Percentiles rank a stretch among this genome's conserved stretches.
phyloP scores from a whole-genome alignment of 1,284 basidiomycete genomes.

The Trichosporon faecale region DNA sequence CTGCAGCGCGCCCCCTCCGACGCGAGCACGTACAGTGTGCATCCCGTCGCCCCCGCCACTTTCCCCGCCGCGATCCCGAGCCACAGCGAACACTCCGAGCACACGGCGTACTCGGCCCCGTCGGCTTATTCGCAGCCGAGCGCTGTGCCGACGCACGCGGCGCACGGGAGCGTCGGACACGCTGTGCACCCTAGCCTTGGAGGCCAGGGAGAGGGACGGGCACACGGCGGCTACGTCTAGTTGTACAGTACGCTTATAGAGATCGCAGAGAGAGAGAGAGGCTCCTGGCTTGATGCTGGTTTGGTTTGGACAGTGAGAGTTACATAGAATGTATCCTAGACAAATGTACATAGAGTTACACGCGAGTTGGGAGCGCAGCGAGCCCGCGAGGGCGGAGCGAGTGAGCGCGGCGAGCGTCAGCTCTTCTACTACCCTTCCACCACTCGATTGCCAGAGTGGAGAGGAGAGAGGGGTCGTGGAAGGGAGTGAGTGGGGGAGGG shows the following conservation, averaged over 20 bases:
- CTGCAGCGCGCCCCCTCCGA: slow-evolving; percentile 16
- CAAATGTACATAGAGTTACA: not conserved
- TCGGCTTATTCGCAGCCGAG: not conserved
- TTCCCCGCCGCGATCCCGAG: slow-evolving; percentile 15
- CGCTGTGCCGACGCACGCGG: not conserved
- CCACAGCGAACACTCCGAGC: not conserved
- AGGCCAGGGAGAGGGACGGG: no score
- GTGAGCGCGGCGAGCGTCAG: no score
- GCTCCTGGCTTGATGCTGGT: not conserved
- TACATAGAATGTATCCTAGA: not conserved
- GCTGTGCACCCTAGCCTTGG: no score
- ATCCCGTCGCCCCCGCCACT: not conserved
- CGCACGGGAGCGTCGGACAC: no score
- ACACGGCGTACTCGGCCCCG: not conserved
- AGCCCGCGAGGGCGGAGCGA: no score
- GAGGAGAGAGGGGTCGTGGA: no score
- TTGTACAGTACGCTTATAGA: not conserved
- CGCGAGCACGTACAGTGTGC: slow-evolving; percentile 13
- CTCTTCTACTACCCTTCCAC: no score
- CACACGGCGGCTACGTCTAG: not conserved
- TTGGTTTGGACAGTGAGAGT: no score
- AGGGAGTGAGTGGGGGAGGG: no score
- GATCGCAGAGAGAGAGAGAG: not conserved
- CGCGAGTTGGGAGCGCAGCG: not conserved
- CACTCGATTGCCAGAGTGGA: no score